phyloP scores from a whole-genome alignment of 1,139 yeast species.

The Blastobotrys apis region DNA sequence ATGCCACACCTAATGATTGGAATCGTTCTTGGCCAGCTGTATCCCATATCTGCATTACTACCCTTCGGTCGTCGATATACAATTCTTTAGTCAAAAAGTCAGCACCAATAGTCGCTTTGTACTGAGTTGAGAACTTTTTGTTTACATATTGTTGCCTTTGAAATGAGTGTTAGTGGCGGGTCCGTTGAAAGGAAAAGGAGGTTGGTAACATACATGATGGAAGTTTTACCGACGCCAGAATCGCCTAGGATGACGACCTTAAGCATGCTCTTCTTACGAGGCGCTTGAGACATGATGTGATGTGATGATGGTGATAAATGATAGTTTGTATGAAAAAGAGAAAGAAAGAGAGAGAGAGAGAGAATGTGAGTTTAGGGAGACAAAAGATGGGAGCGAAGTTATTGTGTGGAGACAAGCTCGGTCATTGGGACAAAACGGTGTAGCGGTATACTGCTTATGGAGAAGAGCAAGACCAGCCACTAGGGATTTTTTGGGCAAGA shows the following conservation, averaged over 20 bases:
- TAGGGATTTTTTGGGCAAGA: too few relatives aligned
- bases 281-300: constrained; percentile 11
- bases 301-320: neutral
- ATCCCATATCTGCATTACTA: constrained; percentile 85
- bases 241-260: constrained; percentile 95
- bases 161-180: constrained; percentile 7
- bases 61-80: constrained; percentile 72
- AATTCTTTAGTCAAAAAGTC: constrained; percentile 93
- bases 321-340: neutral
- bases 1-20: constrained; percentile 95
- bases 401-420: too few relatives aligned
- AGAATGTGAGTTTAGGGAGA: neutral
- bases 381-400: neutral
- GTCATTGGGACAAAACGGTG: too few relatives aligned
- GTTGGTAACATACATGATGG: constrained; percentile 55
- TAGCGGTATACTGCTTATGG: too few relatives aligned
- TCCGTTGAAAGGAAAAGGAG: too few relatives aligned
- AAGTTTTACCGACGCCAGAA: constrained; percentile 97
- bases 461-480: too few relatives aligned
- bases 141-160: constrained; percentile 82
- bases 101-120: constrained; percentile 97
- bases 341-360: neutral
- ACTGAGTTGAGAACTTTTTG: constrained; percentile 90
- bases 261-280: constrained; percentile 79
- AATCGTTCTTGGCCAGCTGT: constrained; percentile 87